Evolutionary conservation across 129 eudicot genomes (phyloP), one percentile per base, ranked within the genome.

Genomic region (Flaveria bidentis): DNA sequence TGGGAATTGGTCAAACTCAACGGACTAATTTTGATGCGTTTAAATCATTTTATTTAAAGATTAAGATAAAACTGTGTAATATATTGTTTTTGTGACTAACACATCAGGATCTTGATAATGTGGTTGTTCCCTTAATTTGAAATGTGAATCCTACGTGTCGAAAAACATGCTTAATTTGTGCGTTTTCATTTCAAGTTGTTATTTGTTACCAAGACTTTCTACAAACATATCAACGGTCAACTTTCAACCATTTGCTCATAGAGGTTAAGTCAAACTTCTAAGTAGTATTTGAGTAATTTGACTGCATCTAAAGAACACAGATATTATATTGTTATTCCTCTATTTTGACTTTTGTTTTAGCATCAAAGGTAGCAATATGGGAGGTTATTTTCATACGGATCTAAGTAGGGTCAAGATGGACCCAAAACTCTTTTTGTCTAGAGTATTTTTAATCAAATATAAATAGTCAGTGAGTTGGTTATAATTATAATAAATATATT

Each of bases 121-220:
- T 74, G 53, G 76, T 85, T 5, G 72, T 88, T 16, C 46, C 70
- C 61, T 79, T 92, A 50, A 81, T 81, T 55, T 86, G 90, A 41
- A 69, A 85, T 41, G 41, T 67, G 42, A 86, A 90, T 74, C 63
- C 87, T 49, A 72, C 76, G 1, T 88, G 85, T 80, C 86, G 89
- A 62, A 92, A 88, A 78, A 96, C 98, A 73, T 92, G 90, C 78
- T 86, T 92, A 79, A 84, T 87, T 93, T 93, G 93, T 69, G 88
- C 91, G 76, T 41, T 44, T 39, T 79, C 79, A 68, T 76, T 57
- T 20, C 74, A 74, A 26, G 53, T 81, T 15, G 74, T 47, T 64
- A 33, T 82, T 2, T 78, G 30, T 26, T 26, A 30, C 6, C 39
- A 82, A 56, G 82, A 69, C 25, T 82, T 84, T 83, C 77, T 88